These are phyloP conservation scores for Cryptococcus amylolentus DNA, from an alignment of 1,284 basidiomycete genomes.

Conservation along the genomic window DNA sequence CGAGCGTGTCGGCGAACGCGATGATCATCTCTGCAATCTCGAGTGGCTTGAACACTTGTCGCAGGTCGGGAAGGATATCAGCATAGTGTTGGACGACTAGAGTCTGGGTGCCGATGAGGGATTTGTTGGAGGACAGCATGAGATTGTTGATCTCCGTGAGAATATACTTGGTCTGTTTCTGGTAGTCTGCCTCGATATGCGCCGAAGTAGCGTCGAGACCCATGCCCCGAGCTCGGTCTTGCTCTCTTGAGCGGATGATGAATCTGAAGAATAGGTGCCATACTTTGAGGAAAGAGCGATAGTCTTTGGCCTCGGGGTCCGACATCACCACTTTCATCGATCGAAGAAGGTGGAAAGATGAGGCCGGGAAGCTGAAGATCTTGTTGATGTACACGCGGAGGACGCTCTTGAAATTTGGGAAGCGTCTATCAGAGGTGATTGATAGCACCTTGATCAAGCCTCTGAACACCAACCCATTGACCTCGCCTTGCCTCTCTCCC, in stretches of 20 bases:
- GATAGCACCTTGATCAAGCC: slow-evolving; percentile 84
- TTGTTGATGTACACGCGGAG: slow-evolving; percentile 88
- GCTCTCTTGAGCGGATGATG: slow-evolving; percentile 78
- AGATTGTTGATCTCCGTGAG: slow-evolving; percentile 78
- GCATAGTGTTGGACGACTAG: slow-evolving; percentile 91
- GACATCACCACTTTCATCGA: slow-evolving; percentile 80
- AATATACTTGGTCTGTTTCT: slow-evolving; percentile 71
- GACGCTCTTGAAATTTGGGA: slow-evolving; percentile 90
- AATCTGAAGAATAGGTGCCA: slow-evolving; percentile 95
- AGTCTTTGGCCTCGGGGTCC: slow-evolving; percentile 68
- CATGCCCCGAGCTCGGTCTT: slow-evolving; percentile 76
- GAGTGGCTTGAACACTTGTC: slow-evolving; percentile 70
- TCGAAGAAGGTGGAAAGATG: slow-evolving; percentile 74
- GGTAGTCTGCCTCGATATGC: slow-evolving; percentile 80
- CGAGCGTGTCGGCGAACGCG: slow-evolving; percentile 77
- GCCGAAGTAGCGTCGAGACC: slow-evolving; percentile 77
- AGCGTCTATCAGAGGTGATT: slow-evolving; percentile 90
- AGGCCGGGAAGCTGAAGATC: slow-evolving; percentile 76
- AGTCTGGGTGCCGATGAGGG: slow-evolving; percentile 90
- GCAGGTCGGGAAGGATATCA: slow-evolving; percentile 81
- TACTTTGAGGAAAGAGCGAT: slow-evolving; percentile 88
- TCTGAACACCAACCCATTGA: slow-evolving; percentile 85
- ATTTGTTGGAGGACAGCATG: slow-evolving; percentile 75
- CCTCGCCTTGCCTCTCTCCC: slow-evolving; percentile 65
- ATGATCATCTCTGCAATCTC: slow-evolving; percentile 83